Percentiles rank a stretch among this genome's conserved stretches.
These are phyloP conservation scores for Lyophyllum decastes DNA, from an alignment of 768 basidiomycete genomes.

Conservation along the genomic window DNA sequence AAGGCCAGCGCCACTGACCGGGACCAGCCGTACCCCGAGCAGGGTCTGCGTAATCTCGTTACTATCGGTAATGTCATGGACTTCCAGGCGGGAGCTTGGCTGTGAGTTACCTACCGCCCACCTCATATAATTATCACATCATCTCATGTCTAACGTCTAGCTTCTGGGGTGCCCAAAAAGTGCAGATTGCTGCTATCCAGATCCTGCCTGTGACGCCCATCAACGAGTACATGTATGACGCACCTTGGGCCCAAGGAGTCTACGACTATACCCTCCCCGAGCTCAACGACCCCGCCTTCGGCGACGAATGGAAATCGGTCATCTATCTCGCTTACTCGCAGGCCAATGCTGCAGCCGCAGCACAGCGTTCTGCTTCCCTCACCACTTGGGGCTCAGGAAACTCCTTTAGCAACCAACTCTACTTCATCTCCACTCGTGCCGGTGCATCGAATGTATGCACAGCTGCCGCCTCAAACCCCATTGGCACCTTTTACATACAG, in stretches of 20 bases:
- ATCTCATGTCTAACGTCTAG: slow-evolving; percentile 6
- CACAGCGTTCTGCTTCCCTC: slow-evolving; percentile 27
- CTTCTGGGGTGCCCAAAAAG: slow-evolving; percentile 34
- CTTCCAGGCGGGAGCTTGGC: slow-evolving; percentile 36
- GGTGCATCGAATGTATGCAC: slow-evolving; percentile 29
- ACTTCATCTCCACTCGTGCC: slow-evolving; percentile 33
- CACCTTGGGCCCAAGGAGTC: slow-evolving; percentile 29
- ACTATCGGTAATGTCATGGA: slow-evolving; percentile 39
- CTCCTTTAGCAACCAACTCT: slow-evolving; percentile 30
- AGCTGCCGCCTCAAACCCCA: slow-evolving; percentile 25
- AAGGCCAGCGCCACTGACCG: slow-evolving; percentile 27
- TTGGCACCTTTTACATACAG: slow-evolving; percentile 31
- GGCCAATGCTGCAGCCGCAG: slow-evolving; percentile 25
- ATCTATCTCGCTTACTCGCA: slow-evolving; percentile 35
- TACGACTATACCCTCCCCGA: slow-evolving; percentile 28
- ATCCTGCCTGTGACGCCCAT: slow-evolving; percentile 37
- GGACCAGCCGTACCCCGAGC: slow-evolving; percentile 36
- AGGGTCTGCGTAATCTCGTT: slow-evolving; percentile 26
- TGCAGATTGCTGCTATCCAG: slow-evolving; percentile 35
- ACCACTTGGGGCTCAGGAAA: slow-evolving; percentile 35
- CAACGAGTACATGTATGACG: slow-evolving; percentile 34
- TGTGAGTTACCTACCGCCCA: too few relatives aligned
- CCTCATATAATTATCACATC: too few relatives aligned
- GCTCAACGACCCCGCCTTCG: slow-evolving; percentile 23
- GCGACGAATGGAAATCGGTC: slow-evolving; percentile 35